A percentile compares a stretch with the other conserved stretches of the same genome.
Conservation (phyloP, 371 early-diverging fungal species). For the Syncephalastrum racemosum region DNA sequence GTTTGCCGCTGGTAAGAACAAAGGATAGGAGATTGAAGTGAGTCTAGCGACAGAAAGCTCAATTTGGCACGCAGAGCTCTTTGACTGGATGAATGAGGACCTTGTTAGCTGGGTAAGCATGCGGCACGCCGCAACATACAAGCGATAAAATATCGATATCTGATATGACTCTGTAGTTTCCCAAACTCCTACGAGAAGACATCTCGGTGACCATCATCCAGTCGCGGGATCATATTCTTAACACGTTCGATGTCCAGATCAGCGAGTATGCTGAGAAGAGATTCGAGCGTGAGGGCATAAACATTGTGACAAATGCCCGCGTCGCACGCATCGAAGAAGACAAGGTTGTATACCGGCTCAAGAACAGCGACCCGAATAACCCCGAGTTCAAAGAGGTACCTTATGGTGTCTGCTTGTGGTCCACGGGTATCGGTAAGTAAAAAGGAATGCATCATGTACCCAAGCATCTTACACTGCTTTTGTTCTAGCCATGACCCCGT, state of each 20-base stretch:
- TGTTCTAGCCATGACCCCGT: slow-evolving; percentile 55
- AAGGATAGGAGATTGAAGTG: too few relatives aligned
- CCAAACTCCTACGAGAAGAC: slow-evolving; percentile 60
- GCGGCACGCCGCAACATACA: neutral
- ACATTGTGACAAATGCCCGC: slow-evolving; percentile 69
- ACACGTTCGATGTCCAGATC: slow-evolving; percentile 77
- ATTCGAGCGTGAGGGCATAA: slow-evolving; percentile 73
- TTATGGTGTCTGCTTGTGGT: slow-evolving; percentile 81
- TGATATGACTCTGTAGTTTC: slow-evolving; percentile 44
- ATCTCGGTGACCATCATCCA: slow-evolving; percentile 70
- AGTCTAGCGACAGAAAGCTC: too few relatives aligned
- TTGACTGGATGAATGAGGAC: slow-evolving; percentile 84
- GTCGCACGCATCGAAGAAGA: slow-evolving; percentile 57
- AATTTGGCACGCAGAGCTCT: slow-evolving; percentile 54
- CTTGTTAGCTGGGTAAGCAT: slow-evolving; percentile 60
- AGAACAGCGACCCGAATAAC: slow-evolving; percentile 17
- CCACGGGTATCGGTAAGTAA: slow-evolving; percentile 71
- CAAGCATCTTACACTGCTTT: neutral
- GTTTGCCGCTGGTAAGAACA: slow-evolving; percentile 53
- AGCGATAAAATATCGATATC: neutral
- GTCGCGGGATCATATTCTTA: slow-evolving; percentile 74
- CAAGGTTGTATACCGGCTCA: slow-evolving; percentile 27
- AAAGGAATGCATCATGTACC: slow-evolving; percentile 12
- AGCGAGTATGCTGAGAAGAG: slow-evolving; percentile 65
- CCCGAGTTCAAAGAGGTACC: slow-evolving; percentile 40